A percentile compares a stretch with the other conserved stretches of the same genome.
Evolutionary conservation across 2,329 filamentous ascomycete species (phyloP).

Genomic region (Parastagonospora nodorum): DNA sequence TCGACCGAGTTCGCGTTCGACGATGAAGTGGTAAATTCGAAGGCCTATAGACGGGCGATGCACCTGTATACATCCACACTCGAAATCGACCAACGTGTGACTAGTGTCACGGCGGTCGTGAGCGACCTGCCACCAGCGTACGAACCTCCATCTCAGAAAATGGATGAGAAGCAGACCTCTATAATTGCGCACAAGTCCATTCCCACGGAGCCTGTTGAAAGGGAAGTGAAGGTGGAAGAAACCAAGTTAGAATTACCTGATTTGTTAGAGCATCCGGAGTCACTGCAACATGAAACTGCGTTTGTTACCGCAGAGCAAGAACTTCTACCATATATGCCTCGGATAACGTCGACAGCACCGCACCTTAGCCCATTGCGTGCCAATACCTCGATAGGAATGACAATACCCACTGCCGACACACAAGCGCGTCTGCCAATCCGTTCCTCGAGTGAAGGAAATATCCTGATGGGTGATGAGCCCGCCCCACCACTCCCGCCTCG

Average conservation of each 20-base stretch:
- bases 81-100: constrained; percentile 1
- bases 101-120: constrained; percentile 4
- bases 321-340: constrained; percentile 22
- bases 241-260: no score
- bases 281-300: background rate
- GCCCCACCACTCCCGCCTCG: constrained; percentile 28
- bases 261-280: background rate
- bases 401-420: background rate
- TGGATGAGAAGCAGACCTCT: background rate
- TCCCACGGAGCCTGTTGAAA: background rate
- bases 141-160: background rate
- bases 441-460: constrained; percentile 11
- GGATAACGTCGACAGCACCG: constrained; percentile 10
- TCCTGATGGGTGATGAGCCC: background rate
- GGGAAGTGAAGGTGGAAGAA: background rate
- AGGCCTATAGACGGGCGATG: constrained; percentile 39
- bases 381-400: background rate
- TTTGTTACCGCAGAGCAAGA: constrained; percentile 21
- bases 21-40: constrained; percentile 38
- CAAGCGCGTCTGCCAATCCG: constrained; percentile 4
- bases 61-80: constrained; percentile 17
- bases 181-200: background rate
- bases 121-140: constrained; percentile 18
- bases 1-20: constrained; percentile 39
- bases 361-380: constrained; percentile 1